These are phyloP conservation scores for Ophiosphaerella herpotricha DNA, from an alignment of 2,329 filamentous ascomycete genomes.

Conservation along the genomic window DNA sequence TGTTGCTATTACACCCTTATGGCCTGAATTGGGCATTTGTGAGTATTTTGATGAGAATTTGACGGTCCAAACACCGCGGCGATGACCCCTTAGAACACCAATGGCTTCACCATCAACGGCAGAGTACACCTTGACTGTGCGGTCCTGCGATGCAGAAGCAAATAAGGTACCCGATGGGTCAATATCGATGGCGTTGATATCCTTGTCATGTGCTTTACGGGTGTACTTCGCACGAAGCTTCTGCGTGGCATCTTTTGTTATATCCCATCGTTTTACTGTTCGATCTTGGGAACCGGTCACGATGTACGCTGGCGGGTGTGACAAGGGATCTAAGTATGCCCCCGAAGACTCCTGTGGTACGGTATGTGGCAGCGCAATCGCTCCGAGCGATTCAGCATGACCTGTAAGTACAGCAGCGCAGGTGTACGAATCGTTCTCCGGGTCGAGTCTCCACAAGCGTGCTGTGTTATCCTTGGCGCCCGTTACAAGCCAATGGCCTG, in stretches of 20 bases:
- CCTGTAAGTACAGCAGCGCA: constrained; percentile 85
- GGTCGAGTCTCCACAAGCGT: constrained; percentile 85
- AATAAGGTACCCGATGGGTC: constrained; percentile 78
- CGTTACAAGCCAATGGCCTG: constrained; percentile 93
- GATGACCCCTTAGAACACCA: constrained; percentile 89
- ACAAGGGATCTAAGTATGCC: constrained; percentile 73
- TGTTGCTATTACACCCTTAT: constrained; percentile 82
- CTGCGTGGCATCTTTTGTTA: constrained; percentile 57
- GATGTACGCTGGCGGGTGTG: constrained; percentile 80
- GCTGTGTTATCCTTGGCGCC: constrained; percentile 97
- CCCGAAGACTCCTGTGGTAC: constrained; percentile 70
- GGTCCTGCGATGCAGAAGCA: constrained; percentile 94
- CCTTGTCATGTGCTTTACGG: constrained; percentile 95
- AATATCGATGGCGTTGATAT: constrained; percentile 93
- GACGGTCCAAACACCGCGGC: constrained; percentile 94
- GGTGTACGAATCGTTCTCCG: constrained; percentile 72
- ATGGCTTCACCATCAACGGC: constrained; percentile 85
- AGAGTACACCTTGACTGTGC: constrained; percentile 96
- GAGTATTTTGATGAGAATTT: constrained; percentile 82
- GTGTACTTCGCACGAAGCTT: constrained; percentile 76
- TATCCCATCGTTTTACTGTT: constrained; percentile 93
- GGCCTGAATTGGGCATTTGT: constrained; percentile 62
- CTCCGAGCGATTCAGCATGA: constrained; percentile 91
- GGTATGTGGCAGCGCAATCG: constrained; percentile 78
- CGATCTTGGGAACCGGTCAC: constrained; percentile 94